Evolutionary conservation across 768 basidiomycete species (phyloP), one percentile per base, ranked within the genome.

Genomic region (Tricholoma saponaceum): DNA sequence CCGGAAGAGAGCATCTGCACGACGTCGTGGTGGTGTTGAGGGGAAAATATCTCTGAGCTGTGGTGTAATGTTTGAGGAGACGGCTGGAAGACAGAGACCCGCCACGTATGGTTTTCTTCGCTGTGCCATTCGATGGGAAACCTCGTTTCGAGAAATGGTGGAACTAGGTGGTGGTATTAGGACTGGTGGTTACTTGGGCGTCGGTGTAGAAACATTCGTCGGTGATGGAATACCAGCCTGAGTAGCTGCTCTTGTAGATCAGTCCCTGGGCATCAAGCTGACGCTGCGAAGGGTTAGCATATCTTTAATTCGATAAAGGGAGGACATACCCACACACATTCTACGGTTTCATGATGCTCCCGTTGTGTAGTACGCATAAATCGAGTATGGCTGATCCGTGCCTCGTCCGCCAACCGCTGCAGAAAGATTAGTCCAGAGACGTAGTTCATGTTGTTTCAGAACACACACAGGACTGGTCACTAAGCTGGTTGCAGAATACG

Each of bases 61-160:
- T 77, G 51, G 52, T 65, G 62, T 82, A 86, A 52, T 86, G 80
- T 8, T 70, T 66, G 16, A 85, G 67, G 74, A 2, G 66, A 72
- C 1, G 82, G 75, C 33, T 79, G 82, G 68, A 92, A 93, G 1
- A 72, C 68, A 4, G 87, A 85, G 3, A 96, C 77, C 5, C 83
- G 80, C 74, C 96, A 93, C 79, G 91, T 95, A 75, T 93, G 95
- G 74, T 94, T 96, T 52, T 84, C 82, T 68, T 96, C 94, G 44
- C 83, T 77, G 50, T 83, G 83, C 89, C 89, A 92, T 62, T 92
- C 89, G 5, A 96, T 92, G 18, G 73, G 62, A 0, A 88, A 83
- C 0, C 90, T 87, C 0, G 90, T 91, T 66, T 95, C 92, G 79
- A 3, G 93, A 81, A n/a, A 87, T 68, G 56, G 56, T 60, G 5